A percentile compares a stretch with the other conserved stretches of the same genome.
These are phyloP conservation scores for Saccharum spontaneum DNA, from an alignment of 176 grass and related monocot genomes.

Conservation along the genomic window DNA sequence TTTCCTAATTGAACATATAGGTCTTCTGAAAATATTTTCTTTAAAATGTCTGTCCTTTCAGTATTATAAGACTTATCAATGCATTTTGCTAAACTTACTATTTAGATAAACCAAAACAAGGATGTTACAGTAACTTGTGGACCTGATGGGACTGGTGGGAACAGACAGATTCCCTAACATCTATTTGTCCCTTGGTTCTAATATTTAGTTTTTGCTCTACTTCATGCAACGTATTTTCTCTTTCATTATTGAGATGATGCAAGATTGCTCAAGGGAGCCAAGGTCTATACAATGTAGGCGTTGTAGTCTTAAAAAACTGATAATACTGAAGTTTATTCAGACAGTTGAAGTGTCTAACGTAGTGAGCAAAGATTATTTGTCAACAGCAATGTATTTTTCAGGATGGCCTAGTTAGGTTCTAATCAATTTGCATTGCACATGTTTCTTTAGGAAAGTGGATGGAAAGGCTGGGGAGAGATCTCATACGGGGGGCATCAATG, in stretches of 20 bases:
- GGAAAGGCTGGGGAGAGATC: constrained; percentile 97
- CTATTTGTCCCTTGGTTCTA: neutral
- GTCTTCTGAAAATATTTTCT: neutral
- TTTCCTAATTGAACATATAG: neutral
- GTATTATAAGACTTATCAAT: neutral
- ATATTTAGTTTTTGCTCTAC: neutral
- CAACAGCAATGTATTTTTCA: neutral
- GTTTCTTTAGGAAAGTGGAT: constrained; percentile 67
- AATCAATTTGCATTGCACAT: neutral
- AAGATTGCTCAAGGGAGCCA: neutral
- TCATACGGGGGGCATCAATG: constrained; percentile 81
- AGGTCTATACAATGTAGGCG: neutral
- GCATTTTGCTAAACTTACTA: neutral
- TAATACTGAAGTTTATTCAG: neutral
- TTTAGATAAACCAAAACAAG: neutral
- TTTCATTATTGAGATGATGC: neutral
- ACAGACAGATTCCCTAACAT: neutral
- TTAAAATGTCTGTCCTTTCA: neutral
- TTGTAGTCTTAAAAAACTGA: constrained; percentile 1
- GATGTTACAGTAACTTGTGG: neutral
- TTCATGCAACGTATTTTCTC: neutral
- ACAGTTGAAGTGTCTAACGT: neutral
- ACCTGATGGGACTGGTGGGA: neutral
- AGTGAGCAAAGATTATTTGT: neutral
- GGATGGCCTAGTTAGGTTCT: neutral